A percentile compares a stretch with the other conserved stretches of the same genome.
phyloP scores from a whole-genome alignment of 129 eudicot genomes.

The Gnaphalium uliginosum region DNA sequence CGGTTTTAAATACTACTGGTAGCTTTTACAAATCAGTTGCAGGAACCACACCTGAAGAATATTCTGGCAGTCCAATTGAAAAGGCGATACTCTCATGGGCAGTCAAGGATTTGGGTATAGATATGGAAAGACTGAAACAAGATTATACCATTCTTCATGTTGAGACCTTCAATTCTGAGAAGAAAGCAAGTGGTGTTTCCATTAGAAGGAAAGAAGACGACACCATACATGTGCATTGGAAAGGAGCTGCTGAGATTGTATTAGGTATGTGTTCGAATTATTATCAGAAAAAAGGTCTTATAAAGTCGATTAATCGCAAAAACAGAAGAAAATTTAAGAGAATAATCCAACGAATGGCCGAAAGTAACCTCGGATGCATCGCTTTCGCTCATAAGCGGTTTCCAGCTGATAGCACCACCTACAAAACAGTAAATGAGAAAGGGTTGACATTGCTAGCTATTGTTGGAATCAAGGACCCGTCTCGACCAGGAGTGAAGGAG shows the following conservation, averaged over 20 bases:
- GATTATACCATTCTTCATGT: constrained; percentile 32
- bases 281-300: neutral
- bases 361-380: constrained; percentile 8
- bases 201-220: constrained; percentile 5
- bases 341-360: neutral
- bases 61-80: constrained; percentile 52
- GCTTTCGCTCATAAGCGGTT: constrained; percentile 18
- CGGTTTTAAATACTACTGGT: constrained; percentile 43
- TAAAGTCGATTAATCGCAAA: neutral
- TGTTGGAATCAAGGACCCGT: constrained; percentile 49
- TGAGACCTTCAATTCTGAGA: constrained; percentile 49
- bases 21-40: neutral
- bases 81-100: constrained; percentile 56
- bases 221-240: constrained; percentile 49
- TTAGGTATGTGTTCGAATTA: constrained; percentile 38
- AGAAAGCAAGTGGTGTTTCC: constrained; percentile 46
- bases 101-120: constrained; percentile 38
- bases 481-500: constrained; percentile 47
- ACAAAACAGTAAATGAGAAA: constrained; percentile 19
- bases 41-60: constrained; percentile 20
- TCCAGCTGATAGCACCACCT: neutral
- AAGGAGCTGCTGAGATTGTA: constrained; percentile 62
- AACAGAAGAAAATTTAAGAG: neutral
- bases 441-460: constrained; percentile 33
- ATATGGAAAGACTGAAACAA: constrained; percentile 33